These are phyloP conservation scores for Pseudozyma thailandica DNA, from an alignment of 1,284 basidiomycete genomes.

Conservation along the genomic window DNA sequence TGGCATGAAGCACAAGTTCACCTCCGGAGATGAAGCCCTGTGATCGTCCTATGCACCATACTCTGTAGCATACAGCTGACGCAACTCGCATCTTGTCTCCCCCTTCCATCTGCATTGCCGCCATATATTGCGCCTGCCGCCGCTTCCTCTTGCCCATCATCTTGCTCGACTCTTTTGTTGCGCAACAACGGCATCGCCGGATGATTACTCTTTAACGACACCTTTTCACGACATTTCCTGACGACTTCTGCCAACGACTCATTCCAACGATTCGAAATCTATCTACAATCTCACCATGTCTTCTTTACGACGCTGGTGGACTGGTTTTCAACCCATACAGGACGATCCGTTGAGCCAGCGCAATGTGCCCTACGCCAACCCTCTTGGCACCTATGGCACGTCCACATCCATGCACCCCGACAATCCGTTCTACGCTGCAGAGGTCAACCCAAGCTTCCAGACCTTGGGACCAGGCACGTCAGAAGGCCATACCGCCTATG, in stretches of 20 bases:
- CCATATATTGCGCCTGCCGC: neutral
- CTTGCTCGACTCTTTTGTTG: neutral
- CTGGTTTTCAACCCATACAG: slow-evolving; percentile 28
- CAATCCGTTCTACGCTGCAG: slow-evolving; percentile 45
- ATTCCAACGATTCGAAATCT: neutral
- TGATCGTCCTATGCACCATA: too few species aligned
- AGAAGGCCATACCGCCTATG: slow-evolving; percentile 32
- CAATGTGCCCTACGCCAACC: slow-evolving; percentile 15
- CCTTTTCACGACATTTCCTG: too few species aligned
- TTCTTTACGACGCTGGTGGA: slow-evolving; percentile 24
- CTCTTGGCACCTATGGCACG: slow-evolving; percentile 11
- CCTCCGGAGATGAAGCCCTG: too few species aligned
- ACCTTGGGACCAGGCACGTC: slow-evolving; percentile 32
- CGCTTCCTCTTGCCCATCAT: neutral
- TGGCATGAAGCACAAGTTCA: too few species aligned
- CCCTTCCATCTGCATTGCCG: too few species aligned
- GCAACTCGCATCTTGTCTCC: neutral
- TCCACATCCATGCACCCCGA: slow-evolving; percentile 28
- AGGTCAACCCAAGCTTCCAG: slow-evolving; percentile 42
- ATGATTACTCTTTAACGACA: too few species aligned
- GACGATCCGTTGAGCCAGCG: slow-evolving; percentile 38
- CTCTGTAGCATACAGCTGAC: neutral
- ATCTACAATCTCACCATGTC: slow-evolving; percentile 15
- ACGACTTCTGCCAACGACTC: too few species aligned
- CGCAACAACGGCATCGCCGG: neutral